Base-by-base conservation (phyloP, 202 grass and related monocot genomes). In the Carex sylvatica region DNA sequence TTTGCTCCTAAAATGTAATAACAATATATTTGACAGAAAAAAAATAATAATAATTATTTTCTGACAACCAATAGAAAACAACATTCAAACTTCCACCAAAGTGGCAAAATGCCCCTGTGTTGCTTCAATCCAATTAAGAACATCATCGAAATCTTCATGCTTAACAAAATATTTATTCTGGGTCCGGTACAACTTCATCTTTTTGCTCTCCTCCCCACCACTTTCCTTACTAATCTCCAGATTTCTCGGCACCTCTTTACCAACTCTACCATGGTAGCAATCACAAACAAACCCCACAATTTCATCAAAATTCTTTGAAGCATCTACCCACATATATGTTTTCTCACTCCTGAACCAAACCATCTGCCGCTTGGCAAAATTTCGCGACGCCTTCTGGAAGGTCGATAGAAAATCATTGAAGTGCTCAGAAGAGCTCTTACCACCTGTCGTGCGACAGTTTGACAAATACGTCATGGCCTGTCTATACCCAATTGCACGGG, bases 281-380 rank as follows among this genome's bases (percentile, higher is more conserved):
- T 91, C 59, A 60, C 88, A 91, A 64, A 93, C 78, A 78, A 94
- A 97, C 3, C 85, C 84, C 18, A 85, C 74, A 80, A 94, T 71
- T 4, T 58, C 69, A 36, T 98, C 90, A 33, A 94, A 93, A 58
- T 87, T 91, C 65, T 80, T 76, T 0, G 88, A 94, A 9, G 85
- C 85, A 33, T 98, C 87, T 9, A 98, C 62, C 95, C 95, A 98
- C 28, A 83, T 70, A 77, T 94, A 98, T 38, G 92, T 91, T 42
- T 58, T 89, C 82, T 98, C 92, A 2, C 93, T 98, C 55, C 95
- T 84, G 76, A 92, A 94, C 95, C 92, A 98, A 51, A 90, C 91
- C 47, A 93, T 81, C 78, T 94, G 95, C 84, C 92, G 91, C 88
- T 93, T 98, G 68, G 95, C 87, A 78, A 92, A 98, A 80, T 98